Base-by-base conservation (phyloP, 2,329 filamentous ascomycete species). In the Fusarium citri region DNA sequence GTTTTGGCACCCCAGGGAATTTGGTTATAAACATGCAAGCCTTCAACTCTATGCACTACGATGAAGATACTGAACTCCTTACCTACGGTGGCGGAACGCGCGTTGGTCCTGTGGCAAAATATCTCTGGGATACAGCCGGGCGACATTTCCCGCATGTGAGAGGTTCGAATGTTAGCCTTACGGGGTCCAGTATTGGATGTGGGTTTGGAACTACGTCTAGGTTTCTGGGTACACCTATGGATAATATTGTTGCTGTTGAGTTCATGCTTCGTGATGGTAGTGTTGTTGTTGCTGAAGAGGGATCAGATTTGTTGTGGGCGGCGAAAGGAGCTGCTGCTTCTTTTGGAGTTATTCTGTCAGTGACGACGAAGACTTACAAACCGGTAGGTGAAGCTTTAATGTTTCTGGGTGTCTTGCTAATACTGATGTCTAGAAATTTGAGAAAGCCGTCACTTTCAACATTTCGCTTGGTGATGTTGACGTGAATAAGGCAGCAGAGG, bases 231-330 rank as follows among this genome's bases (percentile, higher is more conserved):
- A 68, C 63, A 0, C 57, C 70, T 3, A 65, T 72, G 58, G 70
- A 72, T 34, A 72, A 61, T 31, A 55, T 72, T 1, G 66, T 72
- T 4, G 48, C 51, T 3, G 55, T 64, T 1, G 68, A 73, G 37
- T 62, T 54, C 47, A 72, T 73, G 66, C 56, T 73, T 6, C 60
- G 59, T 50, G 68, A 72, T 30, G 71, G 71, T 9, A 73, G 66
- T 16, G 47, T 72, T 40, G 58, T 72, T 46, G 60, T 59, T 14
- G 67, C 71, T 6, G 42, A 40, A 2, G 45, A 63, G 42, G 69
- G 71, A 8, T 64, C 66, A 1, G 67, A 69, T 20, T 55, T 73
- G 4, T 50, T 72, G n/a, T 73, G 69, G 71, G 67, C 64, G 4
- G 67, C 58, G 6, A 65, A 71, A 7, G 69, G 71, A 31, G 71